Base-by-base conservation (phyloP, 345 rosid genomes). In the Gossypium thurberi region DNA sequence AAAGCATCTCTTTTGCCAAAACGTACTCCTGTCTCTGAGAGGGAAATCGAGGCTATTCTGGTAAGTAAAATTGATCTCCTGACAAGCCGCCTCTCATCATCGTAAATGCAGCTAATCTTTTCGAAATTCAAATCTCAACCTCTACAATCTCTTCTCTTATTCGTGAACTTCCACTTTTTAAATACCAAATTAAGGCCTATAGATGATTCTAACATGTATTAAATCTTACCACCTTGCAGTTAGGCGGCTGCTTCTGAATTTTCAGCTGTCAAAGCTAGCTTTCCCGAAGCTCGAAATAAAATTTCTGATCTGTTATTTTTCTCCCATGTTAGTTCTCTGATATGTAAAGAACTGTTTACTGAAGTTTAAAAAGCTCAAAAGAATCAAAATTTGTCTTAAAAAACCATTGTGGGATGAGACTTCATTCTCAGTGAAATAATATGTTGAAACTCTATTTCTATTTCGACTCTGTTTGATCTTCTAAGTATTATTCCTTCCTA, bases 1-100 rank as follows among this genome's bases (percentile, higher is more conserved):
- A 88, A 90, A 80, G 98, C 98, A 40, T 90, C 97, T 26, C 80
- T 89, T 59, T 93, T 88, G 85, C 98, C 95, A 5, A 90, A 90
- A 76, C 89, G 98, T 63, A 89, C 91, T 0, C 92, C 95, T 0
- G 74, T 92, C 17, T 85, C 94, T 2, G 84, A 87, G 65, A 96
- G 89, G 76, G 98, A 94, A 82, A 94, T 90, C 43, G 93, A 91
- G 58, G 89, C 94, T 17, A 89, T 91, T 66, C 69, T 90, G 95
- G 98, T 94, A 20, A 59, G 55, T 28, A 17, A 58, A 23, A 58
- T 8, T 58, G 15, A 56, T 9, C 25, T 56, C 61, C 59, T 18
- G 2, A 8, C 20, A 55, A 55, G 20, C 13, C 23, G 20, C 18
- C 52, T 1, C 23, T 37, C 28, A 20, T 33, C 4, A 7, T 10